A percentile compares a stretch with the other conserved stretches of the same genome.
phyloP scores from a whole-genome alignment of 2,329 filamentous ascomycete species.

The Fulvia fulva region DNA sequence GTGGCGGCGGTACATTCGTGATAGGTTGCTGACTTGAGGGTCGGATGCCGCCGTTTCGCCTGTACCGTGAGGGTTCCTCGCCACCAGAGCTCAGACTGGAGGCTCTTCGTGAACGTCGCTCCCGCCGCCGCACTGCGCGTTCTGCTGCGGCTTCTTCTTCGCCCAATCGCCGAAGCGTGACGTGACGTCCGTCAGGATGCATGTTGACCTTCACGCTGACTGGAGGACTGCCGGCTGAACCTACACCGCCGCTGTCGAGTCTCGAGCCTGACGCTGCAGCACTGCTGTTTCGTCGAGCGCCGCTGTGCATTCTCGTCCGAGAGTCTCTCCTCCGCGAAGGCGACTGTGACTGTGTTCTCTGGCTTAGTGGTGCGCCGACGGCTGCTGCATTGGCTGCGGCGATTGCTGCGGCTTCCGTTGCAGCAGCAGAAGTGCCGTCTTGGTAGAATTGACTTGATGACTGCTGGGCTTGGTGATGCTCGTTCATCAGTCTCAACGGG shows the following conservation, averaged over 20 bases:
- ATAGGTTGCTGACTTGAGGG: conserved; percentile 30
- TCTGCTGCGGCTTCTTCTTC: conserved; percentile 60
- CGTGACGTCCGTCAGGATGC: conserved; percentile 60
- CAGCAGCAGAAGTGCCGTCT: conserved; percentile 13
- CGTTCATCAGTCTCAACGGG: conserved; percentile 32
- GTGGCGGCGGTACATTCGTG: conserved; percentile 30
- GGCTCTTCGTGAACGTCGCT: conserved; percentile 38
- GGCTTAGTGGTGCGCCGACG: conserved; percentile 21
- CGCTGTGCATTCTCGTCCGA: conserved; percentile 14
- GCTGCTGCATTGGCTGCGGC: conserved; percentile 20
- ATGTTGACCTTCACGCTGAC: conserved; percentile 63
- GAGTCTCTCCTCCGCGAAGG: conserved; percentile 23
- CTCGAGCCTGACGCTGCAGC: conserved; percentile 19
- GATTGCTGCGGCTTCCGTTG: conserved; percentile 16
- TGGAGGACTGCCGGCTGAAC: conserved; percentile 48
- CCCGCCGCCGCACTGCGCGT: conserved; percentile 51
- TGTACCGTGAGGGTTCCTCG: conserved; percentile 24
- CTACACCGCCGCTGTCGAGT: conserved; percentile 18
- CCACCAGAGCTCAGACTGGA: conserved; percentile 37
- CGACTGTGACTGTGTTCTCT: conserved; percentile 26
- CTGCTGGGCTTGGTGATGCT: conserved; percentile 30
- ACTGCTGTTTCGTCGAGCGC: conserved; percentile 16
- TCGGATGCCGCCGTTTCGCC: conserved; percentile 19
- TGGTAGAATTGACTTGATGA: conserved; percentile 12
- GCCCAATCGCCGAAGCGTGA: conserved; percentile 58